Base-by-base conservation (phyloP, 2,329 filamentous ascomycete species). In the Paradendryphiella salina region DNA sequence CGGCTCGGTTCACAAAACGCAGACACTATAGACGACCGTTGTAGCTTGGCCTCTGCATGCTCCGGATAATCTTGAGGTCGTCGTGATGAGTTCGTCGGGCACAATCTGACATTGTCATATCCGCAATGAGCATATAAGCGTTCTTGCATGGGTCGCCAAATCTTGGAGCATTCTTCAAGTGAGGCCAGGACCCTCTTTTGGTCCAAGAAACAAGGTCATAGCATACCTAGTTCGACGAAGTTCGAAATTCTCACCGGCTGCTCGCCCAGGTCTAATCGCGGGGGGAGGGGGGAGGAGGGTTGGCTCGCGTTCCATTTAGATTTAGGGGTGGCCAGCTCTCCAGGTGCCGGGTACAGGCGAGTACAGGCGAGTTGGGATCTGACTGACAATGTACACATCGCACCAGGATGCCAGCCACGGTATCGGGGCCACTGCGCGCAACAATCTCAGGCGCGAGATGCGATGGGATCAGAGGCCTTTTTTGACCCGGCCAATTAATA, bases 331-430 rank as follows among this genome's bases (percentile, higher is more conserved):
- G 14, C 40, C 29, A 35, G 41, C 43, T 50, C 39, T 44, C 33
- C 48, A 41, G 28, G 26, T 20, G n/a, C 37, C 38, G 43, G 48
- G 43, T 41, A 44, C 28, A 38, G 31, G 48, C 44, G 52, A 40
- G 43, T 41, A 44, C 28, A 38, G 31, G 48, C 44, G 52, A 40
- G 20, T 28, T 37, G 26, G 33, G 40, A 45, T 48, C 26, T 38
- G 21, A 48, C 42, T 14, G 39, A 23, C 40, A 26, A 52, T 52
- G 49, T 33, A 41, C 39, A 26, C 26, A 39, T 35, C 4, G 20
- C 17, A 17, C 33, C 11, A 28, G 44, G 31, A 38, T 13, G 5
- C 29, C 18, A 39, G 29, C 28, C 34, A 38, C 40, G 29, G 40
- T 36, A 6, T 35, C 31, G 46, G 26, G 20, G 49, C 14, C 36